phyloP scores from a whole-genome alignment of 768 basidiomycete genomes.

The Rhizopogon sp. region DNA sequence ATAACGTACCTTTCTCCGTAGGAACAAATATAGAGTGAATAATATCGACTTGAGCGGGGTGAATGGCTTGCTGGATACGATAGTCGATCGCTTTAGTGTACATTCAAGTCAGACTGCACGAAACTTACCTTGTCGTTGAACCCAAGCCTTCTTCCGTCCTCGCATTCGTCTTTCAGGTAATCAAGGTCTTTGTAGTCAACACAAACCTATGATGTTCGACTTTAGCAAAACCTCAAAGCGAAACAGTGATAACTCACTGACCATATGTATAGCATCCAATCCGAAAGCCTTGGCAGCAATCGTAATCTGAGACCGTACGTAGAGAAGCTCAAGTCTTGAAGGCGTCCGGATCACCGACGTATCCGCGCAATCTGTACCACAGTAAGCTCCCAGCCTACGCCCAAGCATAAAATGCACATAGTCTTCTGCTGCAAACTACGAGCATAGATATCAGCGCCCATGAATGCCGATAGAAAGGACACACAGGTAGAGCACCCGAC shows the following conservation, averaged over 20 bases:
- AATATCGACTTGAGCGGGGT: constrained; percentile 75
- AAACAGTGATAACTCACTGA: constrained; percentile 31
- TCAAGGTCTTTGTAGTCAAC: constrained; percentile 77
- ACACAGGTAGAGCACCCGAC: constrained; percentile 62
- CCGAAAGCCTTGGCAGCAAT: constrained; percentile 80
- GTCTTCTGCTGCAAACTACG: constrained; percentile 91
- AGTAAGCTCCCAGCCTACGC: constrained; percentile 2
- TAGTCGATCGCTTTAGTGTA: background rate
- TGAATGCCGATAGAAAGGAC: background rate
- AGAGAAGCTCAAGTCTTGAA: constrained; percentile 74
- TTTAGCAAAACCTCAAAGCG: background rate
- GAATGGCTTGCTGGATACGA: constrained; percentile 80
- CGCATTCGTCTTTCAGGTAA: constrained; percentile 66
- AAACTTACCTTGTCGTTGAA: constrained; percentile 80
- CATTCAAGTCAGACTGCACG: constrained; percentile 1
- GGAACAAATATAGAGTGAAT: constrained; percentile 83
- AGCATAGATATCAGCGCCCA: background rate
- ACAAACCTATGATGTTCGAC: constrained; percentile 55
- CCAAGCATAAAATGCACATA: constrained; percentile 28
- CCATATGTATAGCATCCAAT: constrained; percentile 90
- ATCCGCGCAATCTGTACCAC: constrained; percentile 77
- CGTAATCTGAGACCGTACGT: constrained; percentile 78
- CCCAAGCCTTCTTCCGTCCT: constrained; percentile 76
- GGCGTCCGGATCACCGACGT: constrained; percentile 75
- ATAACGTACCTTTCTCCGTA: constrained; percentile 50